A percentile compares a stretch with the other conserved stretches of the same genome.
phyloP scores from a whole-genome alignment of 2,329 filamentous ascomycete species.

The Bipolaris sorokiniana region DNA sequence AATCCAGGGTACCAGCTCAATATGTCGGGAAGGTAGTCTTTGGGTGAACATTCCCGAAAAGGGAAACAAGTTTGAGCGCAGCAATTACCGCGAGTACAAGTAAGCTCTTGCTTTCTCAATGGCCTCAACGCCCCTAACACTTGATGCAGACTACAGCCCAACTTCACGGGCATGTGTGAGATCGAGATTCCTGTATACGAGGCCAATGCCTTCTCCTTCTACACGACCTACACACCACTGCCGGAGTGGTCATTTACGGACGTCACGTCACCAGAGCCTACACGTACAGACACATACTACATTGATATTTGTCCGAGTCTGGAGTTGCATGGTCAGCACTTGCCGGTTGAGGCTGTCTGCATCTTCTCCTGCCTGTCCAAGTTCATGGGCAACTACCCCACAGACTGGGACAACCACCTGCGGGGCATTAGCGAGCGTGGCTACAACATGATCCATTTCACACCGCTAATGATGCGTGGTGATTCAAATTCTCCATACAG shows the following conservation, averaged over 20 bases:
- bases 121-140: constrained; percentile 16
- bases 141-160: constrained; percentile 73
- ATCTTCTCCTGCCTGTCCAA: constrained; percentile 96
- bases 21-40: constrained; percentile 90
- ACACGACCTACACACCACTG: constrained; percentile 87
- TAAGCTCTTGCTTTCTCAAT: constrained; percentile 55
- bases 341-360: constrained; percentile 86
- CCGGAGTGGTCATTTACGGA: constrained; percentile 74
- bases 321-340: constrained; percentile 71
- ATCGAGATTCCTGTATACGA: constrained; percentile 85
- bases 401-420: constrained; percentile 88
- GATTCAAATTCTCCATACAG: constrained; percentile 97
- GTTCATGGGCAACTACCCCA: constrained; percentile 93
- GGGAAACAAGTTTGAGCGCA: constrained; percentile 76
- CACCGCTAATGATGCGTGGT: constrained; percentile 86
- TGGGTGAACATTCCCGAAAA: constrained; percentile 94
- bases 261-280: constrained; percentile 59
- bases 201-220: constrained; percentile 91
- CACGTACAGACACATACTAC: constrained; percentile 80
- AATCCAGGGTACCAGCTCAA: constrained; percentile 92
- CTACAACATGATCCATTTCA: constrained; percentile 99
- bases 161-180: constrained; percentile 90
- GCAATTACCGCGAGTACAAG: constrained; percentile 87
- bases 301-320: constrained; percentile 90
- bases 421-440: constrained; percentile 85